These are phyloP conservation scores for Ophiostoma novo-ulmi DNA, from an alignment of 2,329 filamentous ascomycete species.

Conservation along the genomic window DNA sequence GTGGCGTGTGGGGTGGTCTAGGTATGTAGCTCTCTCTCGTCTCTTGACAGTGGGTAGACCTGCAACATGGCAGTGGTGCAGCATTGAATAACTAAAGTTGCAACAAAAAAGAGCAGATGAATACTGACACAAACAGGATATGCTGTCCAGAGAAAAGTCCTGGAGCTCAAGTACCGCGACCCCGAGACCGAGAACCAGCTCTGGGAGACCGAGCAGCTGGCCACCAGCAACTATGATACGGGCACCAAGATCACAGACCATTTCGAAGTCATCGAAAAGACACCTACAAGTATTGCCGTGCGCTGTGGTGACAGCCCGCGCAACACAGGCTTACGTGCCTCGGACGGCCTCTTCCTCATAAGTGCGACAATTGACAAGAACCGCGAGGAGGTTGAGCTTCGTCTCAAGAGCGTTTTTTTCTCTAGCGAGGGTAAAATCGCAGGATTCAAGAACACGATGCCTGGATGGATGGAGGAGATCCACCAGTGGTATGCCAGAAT, in stretches of 20 bases:
- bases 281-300: constrained; percentile 53
- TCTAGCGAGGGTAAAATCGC: constrained; percentile 37
- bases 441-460: constrained; percentile 36
- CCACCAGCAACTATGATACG: constrained; percentile 52
- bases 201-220: constrained; percentile 54
- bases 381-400: constrained; percentile 56
- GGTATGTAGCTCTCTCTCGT: constrained; percentile 42
- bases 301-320: constrained; percentile 62
- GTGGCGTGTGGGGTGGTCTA: constrained; percentile 60
- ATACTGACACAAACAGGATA: constrained; percentile 41
- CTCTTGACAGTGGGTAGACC: not conserved
- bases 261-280: constrained; percentile 66
- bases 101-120: not conserved
- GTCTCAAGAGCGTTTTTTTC: constrained; percentile 60
- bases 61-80: not conserved
- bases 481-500: constrained; percentile 41
- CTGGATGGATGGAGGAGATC: constrained; percentile 35
- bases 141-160: constrained; percentile 52
- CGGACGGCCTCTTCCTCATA: constrained; percentile 64
- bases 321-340: constrained; percentile 49
- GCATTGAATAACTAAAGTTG: not conserved
- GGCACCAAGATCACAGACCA: constrained; percentile 65
- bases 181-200: constrained; percentile 55
- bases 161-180: constrained; percentile 54
- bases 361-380: constrained; percentile 55